Evolutionary conservation across 2,329 filamentous ascomycete genomes (phyloP).

Genomic region (Blastomyces emzantsi): DNA sequence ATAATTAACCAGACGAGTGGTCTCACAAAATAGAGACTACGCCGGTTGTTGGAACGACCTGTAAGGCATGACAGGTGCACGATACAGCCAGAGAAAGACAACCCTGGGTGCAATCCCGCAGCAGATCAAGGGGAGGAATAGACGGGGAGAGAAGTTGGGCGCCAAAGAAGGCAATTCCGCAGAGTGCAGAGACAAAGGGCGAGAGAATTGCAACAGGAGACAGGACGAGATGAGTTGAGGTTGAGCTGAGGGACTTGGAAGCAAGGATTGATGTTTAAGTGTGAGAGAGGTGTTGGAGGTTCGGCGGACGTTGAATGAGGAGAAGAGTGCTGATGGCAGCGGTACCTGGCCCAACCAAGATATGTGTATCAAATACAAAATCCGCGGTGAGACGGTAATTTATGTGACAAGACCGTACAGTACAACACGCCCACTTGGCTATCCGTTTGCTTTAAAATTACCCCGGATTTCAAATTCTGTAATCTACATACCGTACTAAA

Average conservation of each 20-base stretch:
- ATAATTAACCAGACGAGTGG: conserved; percentile 12
- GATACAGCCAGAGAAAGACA: conserved; percentile 2
- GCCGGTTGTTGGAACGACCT: conserved; percentile 12
- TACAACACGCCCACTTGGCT: background rate
- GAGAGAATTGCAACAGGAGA: background rate
- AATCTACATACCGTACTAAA: background rate
- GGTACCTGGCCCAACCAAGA: conserved; percentile 1
- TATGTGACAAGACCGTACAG: background rate
- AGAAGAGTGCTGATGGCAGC: background rate
- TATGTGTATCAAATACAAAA: background rate
- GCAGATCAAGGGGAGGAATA: background rate
- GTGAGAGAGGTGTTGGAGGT: background rate
- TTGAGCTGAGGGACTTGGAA: background rate
- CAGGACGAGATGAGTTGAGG: background rate
- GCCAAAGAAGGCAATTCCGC: background rate
- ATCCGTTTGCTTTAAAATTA: background rate
- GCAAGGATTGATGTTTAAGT: background rate
- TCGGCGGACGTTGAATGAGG: background rate
- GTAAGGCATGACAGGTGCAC: conserved; percentile 13
- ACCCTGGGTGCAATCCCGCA: background rate
- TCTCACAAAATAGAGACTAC: conserved; percentile 14
- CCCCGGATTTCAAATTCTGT: background rate
- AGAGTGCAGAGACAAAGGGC: conserved; percentile 1
- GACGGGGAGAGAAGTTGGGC: background rate
- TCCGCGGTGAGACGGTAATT: background rate